A percentile compares a stretch with the other conserved stretches of the same genome.
These are phyloP conservation scores for Naumovozyma baii DNA, from an alignment of 805 yeast genomes.

Conservation along the genomic window DNA sequence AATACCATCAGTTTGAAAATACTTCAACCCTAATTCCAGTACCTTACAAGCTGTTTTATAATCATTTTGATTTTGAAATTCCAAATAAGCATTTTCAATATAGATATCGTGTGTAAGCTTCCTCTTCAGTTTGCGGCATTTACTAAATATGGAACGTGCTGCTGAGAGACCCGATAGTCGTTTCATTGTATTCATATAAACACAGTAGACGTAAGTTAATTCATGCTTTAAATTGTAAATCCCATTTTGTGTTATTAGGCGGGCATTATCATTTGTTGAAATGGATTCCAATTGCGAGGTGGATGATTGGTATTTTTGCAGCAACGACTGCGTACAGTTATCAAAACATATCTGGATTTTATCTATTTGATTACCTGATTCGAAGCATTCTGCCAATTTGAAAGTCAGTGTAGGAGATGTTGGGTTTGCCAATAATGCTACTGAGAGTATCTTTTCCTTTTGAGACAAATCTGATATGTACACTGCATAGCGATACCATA, in stretches of 20 bases:
- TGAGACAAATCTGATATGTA: slow-evolving; percentile 14
- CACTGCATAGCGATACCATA: slow-evolving; percentile 35
- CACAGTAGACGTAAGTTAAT: slow-evolving; percentile 57
- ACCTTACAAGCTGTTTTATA: slow-evolving; percentile 62
- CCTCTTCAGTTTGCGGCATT: slow-evolving; percentile 49
- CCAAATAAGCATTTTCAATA: slow-evolving; percentile 75
- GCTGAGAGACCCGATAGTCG: slow-evolving; percentile 58
- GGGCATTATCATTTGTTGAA: too few species aligned
- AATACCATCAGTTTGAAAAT: slow-evolving; percentile 41
- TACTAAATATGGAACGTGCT: slow-evolving; percentile 63
- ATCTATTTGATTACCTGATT: slow-evolving; percentile 42
- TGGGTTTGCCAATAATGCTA: slow-evolving; percentile 58
- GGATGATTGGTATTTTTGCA: slow-evolving; percentile 32
- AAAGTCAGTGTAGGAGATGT: slow-evolving; percentile 56
- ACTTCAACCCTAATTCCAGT: slow-evolving; percentile 68
- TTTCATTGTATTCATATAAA: slow-evolving; percentile 62
- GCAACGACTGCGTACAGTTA: slow-evolving; percentile 39
- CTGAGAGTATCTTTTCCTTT: slow-evolving; percentile 33
- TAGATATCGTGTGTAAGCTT: slow-evolving; percentile 64
- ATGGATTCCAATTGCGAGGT: slow-evolving; percentile 6
- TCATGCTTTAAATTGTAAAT: slow-evolving; percentile 9
- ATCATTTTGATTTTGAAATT: slow-evolving; percentile 55
- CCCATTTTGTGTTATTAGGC: slow-evolving; percentile 1
- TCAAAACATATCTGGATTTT: slow-evolving; percentile 44
- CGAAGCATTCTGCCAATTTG: slow-evolving; percentile 61